Evolutionary conservation across 805 yeast species (phyloP).

Genomic region (Spathaspora sp.): DNA sequence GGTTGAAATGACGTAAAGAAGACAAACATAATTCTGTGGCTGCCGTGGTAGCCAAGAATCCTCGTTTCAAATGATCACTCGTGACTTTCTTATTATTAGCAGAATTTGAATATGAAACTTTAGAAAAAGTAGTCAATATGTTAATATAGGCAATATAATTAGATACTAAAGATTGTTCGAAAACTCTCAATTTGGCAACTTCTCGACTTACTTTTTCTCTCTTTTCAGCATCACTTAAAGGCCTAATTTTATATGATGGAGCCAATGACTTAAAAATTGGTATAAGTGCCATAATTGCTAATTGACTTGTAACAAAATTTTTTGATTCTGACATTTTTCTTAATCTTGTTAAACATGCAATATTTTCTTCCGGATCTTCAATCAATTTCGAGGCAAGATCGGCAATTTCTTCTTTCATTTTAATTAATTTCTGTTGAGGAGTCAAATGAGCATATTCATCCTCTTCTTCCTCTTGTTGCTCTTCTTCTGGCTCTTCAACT

Average conservation of each 20-base stretch:
- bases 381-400: constrained; percentile 69
- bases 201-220: constrained; percentile 82
- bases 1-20: constrained; percentile 75
- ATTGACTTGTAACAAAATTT: constrained; percentile 61
- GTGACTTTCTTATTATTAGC: constrained; percentile 29
- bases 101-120: constrained; percentile 35
- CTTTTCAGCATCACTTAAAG: constrained; percentile 76
- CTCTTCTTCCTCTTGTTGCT: constrained; percentile 23
- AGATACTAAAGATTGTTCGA: constrained; percentile 73
- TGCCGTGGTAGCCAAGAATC: constrained; percentile 64
- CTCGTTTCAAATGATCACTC: constrained; percentile 38
- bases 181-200: constrained; percentile 68
- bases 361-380: constrained; percentile 88
- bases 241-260: constrained; percentile 84
- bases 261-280: constrained; percentile 82
- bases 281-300: constrained; percentile 74
- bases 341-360: constrained; percentile 59
- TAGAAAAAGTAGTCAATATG: constrained; percentile 42
- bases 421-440: constrained; percentile 51
- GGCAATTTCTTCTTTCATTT: constrained; percentile 81
- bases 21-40: constrained; percentile 69
- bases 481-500: constrained; percentile 12
- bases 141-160: constrained; percentile 69
- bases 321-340: constrained; percentile 67
- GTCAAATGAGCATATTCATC: constrained; percentile 45